Evolutionary conservation across 164 flowering plant genomes (phyloP).

Genomic region (Vitis vinifera): DNA sequence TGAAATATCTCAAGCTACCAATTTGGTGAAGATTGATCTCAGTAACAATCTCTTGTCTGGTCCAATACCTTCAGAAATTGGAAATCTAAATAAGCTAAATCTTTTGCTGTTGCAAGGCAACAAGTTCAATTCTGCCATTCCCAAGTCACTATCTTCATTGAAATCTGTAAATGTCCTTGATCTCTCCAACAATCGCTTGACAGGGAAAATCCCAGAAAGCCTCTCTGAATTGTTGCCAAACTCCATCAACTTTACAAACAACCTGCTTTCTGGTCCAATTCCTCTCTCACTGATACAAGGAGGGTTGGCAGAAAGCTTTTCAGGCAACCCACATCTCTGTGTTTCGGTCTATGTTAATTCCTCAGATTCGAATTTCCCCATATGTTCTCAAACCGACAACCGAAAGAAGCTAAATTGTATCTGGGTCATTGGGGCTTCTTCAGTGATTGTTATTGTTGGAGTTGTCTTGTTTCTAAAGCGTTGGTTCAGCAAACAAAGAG

Average conservation of each 20-base stretch:
- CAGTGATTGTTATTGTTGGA: conserved; percentile 48
- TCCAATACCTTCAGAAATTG: conserved; percentile 73
- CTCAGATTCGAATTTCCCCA: conserved; percentile 41
- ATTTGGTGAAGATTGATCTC: conserved; percentile 84
- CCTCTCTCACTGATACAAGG: conserved; percentile 59
- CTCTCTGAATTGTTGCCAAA: conserved; percentile 64
- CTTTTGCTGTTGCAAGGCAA: conserved; percentile 64
- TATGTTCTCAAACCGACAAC: conserved; percentile 39
- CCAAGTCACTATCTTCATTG: conserved; percentile 60
- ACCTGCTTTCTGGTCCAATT: conserved; percentile 74
- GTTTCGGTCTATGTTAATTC: conserved; percentile 37
- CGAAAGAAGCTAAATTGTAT: conserved; percentile 39
- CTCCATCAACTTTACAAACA: conserved; percentile 77
- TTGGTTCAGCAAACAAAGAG: conserved; percentile 35
- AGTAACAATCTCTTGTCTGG: conserved; percentile 78
- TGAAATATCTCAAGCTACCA: conserved; percentile 59
- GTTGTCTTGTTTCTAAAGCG: conserved; percentile 49
- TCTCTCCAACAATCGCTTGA: conserved; percentile 72
- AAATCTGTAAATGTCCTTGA: conserved; percentile 82
- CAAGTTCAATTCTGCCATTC: conserved; percentile 70
- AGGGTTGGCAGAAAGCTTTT: conserved; percentile 69
- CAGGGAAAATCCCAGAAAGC: conserved; percentile 73
- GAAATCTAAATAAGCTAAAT: conserved; percentile 62
- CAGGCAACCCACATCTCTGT: conserved; percentile 80
- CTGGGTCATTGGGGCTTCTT: conserved; percentile 59